phyloP scores from a whole-genome alignment of 768 basidiomycete genomes.

The Polyporus arcularius region DNA sequence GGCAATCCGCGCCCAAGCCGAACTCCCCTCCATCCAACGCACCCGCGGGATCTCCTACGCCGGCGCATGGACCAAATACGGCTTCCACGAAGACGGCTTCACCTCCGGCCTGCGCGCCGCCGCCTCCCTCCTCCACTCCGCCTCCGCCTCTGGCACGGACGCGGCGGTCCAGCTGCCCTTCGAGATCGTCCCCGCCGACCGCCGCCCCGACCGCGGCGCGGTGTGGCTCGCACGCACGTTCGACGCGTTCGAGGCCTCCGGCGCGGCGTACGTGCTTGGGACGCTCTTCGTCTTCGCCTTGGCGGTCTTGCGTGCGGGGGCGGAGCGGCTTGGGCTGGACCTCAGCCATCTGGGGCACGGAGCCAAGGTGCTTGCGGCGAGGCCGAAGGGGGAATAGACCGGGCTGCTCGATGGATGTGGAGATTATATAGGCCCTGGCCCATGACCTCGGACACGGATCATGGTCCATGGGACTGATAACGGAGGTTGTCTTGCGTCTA shows the following conservation, averaged over 20 bases:
- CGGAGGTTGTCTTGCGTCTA: background rate
- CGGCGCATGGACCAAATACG: slow-evolving; percentile 75
- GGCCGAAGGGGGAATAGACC: background rate
- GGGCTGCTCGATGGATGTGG: too few relatives aligned
- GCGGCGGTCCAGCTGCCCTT: slow-evolving; percentile 39
- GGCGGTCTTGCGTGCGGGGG: slow-evolving; percentile 1
- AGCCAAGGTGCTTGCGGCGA: background rate
- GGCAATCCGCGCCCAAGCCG: slow-evolving; percentile 56
- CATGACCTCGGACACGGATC: background rate
- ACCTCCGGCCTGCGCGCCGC: slow-evolving; percentile 43
- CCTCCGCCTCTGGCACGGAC: background rate
- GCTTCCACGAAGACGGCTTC: slow-evolving; percentile 85
- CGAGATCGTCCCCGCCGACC: slow-evolving; percentile 42
- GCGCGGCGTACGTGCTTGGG: slow-evolving; percentile 35
- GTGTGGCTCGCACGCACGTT: slow-evolving; percentile 36
- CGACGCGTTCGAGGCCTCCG: slow-evolving; percentile 40
- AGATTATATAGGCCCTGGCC: background rate
- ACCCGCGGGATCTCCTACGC: slow-evolving; percentile 58
- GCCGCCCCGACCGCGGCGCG: slow-evolving; percentile 24
- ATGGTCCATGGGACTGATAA: background rate
- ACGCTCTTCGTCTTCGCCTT: slow-evolving; percentile 19
- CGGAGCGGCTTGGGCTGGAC: slow-evolving; percentile 10
- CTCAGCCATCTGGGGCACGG: slow-evolving; percentile 5
- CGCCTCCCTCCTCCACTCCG: slow-evolving; percentile 21
- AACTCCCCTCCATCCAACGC: slow-evolving; percentile 61